phyloP scores from a whole-genome alignment of 768 basidiomycete genomes.

The Phlegmacium glaucopus region DNA sequence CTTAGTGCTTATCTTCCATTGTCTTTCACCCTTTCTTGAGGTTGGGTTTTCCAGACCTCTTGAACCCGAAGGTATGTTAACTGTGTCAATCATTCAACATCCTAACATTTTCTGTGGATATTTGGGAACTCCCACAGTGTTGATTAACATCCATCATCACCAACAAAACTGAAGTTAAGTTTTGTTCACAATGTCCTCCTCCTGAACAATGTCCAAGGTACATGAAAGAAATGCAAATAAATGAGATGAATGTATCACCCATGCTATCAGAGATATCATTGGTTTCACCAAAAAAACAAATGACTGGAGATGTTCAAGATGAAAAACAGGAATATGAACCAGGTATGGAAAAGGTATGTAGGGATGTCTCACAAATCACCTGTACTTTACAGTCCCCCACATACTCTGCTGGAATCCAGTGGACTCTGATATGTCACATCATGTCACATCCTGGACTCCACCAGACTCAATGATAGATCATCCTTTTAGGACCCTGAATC shows the following conservation, averaged over 20 bases:
- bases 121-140: slow-evolving; percentile 46
- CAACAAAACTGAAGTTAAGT: slow-evolving; percentile 40
- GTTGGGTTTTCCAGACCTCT: slow-evolving; percentile 61
- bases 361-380: not conserved
- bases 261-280: not conserved
- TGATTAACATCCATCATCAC: slow-evolving; percentile 37
- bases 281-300: not conserved
- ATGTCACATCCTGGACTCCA: no score
- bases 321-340: not conserved
- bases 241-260: not conserved
- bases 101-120: slow-evolving; percentile 34
- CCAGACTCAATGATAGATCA: no score
- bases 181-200: slow-evolving; percentile 49
- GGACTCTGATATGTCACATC: no score
- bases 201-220: slow-evolving; percentile 42
- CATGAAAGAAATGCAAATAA: slow-evolving; percentile 14
- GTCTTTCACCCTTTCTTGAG: slow-evolving; percentile 51
- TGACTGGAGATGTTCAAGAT: not conserved
- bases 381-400: no score
- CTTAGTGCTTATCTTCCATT: slow-evolving; percentile 46
- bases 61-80: slow-evolving; percentile 46
- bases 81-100: not conserved
- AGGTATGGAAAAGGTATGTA: slow-evolving; percentile 5
- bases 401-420: no score
- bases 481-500: no score